Base-by-base conservation (phyloP, 2,329 filamentous ascomycete genomes). In the Penicillium sp. region DNA sequence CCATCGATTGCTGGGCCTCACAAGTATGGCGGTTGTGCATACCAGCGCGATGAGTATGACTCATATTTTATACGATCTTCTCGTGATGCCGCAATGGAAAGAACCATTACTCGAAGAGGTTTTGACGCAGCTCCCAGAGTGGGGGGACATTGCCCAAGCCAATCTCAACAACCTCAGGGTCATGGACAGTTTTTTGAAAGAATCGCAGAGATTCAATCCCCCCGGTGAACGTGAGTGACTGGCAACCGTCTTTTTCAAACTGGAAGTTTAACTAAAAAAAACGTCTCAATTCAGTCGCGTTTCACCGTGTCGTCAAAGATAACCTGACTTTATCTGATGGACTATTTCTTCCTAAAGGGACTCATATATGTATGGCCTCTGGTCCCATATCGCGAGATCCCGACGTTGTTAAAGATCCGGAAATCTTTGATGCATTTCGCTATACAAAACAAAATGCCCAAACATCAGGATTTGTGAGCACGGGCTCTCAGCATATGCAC, bases 161-260 rank as follows among this genome's bases (percentile, higher is more conserved):
- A 14, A 40, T 18, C 40, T 43, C 40, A 43, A 13, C 14, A 57
- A 59, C n/a, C 40, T 65, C 49, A 31, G 32, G 4, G 50, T 54
- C 9, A 40, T 68, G 22, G 65, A 67, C 29, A 67, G 64, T 40
- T 62, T 66, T 24, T 36, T 68, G 14, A 65, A 61, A 42, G 65
- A 66, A 38, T 49, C 40, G 3, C 60, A 64, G 24, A 57, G 65
- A 8, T 31, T 64, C 22, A 60, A 58, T 27, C 61, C 58, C 1
- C 50, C 54, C 2, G 49, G 32, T n/a, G 34, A 59, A 11, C 29
- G 62, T 66, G 56, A 48, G 56, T 56, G 24, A 6, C 6, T 24
- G 24, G 24, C 29, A 46, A n/a, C 11, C 31, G 40, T 43, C 11
- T 3, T 24, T 4, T 24, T 3, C 4, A 24, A 24, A 4, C 3